Evolutionary conservation across 1,284 basidiomycete genomes (phyloP), one percentile per base, ranked within the genome.

Genomic region (Xerocomus cyaneibrunnescens): DNA sequence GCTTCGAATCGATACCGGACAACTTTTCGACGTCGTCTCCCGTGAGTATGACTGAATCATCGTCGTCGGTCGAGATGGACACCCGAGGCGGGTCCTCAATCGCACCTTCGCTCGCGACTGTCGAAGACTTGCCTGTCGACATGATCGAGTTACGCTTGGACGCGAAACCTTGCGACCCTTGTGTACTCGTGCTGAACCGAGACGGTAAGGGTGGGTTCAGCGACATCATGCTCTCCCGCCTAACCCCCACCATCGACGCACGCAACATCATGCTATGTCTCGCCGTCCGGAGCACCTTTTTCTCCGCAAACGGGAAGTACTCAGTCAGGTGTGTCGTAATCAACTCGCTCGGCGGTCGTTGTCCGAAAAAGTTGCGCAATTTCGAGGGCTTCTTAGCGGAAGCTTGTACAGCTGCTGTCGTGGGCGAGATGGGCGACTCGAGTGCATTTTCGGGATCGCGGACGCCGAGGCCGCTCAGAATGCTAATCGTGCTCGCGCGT

Each of bases 321-420:
- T 98, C 95, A 19, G 90, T 86, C 38, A 99, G 72, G 67, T 99
- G 94, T n/a, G 81, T 96, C 28, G 94, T 93, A 73, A 99, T 99
- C 59, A 99, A 83, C 70, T 99, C 96, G 67, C 89, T 93, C 0
- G 97, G 94, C 1, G 97, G 97, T 40, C 97, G 89, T 65, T 98
- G 96, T 10, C 96, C 97, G 62, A 98, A 96, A 78, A 99, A 99
- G 77, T 95, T 96, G 71, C 94, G 92, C 55, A 98, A 75, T 68
- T 88, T 90, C 28, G 79, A 80, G 7, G 84, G 82, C 7, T 76
- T 74, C 60, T 81, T 84, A 50, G 67, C 65, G n/a, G 65, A 50
- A 6, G 60, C 19, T 41, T 57, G 52, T 46, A 67, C 65, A 14
- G 64, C 51, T 7, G 60, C 19, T 40, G 55, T 51, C 44, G 73